Conservation (phyloP, 2,329 filamentous ascomycete species). For the Penicillium sp. region DNA sequence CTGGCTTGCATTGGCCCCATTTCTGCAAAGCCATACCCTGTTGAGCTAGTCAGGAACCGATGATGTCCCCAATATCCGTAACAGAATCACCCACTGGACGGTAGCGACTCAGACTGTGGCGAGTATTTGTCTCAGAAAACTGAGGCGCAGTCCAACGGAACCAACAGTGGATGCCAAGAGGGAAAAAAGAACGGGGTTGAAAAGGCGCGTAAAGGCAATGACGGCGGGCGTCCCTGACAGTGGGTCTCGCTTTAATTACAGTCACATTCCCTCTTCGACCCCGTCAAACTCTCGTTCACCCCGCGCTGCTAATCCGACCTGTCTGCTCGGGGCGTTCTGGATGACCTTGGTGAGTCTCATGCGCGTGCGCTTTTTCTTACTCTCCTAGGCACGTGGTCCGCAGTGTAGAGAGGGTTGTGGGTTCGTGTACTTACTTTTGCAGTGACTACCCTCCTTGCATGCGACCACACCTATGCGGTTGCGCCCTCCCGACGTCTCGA, state of each 20-base stretch:
- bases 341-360: background rate
- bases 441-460: constrained; percentile 15
- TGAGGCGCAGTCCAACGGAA: background rate
- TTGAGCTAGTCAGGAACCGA: background rate
- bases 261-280: constrained; percentile 4
- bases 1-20: constrained; percentile 1
- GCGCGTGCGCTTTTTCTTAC: background rate
- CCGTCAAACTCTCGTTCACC: constrained; percentile 5
- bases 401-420: constrained; percentile 4
- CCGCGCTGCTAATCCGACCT: background rate
- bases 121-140: background rate
- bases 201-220: background rate
- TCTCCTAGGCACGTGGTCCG: background rate
- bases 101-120: background rate
- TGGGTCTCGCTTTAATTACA: constrained; percentile 12
- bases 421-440: constrained; percentile 1
- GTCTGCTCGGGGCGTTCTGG: background rate
- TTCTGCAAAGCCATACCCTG: background rate
- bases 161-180: background rate
- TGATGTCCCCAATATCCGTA: background rate
- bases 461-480: constrained; percentile 5
- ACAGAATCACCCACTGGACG: background rate
- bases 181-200: background rate
- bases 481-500: background rate
- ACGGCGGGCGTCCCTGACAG: constrained; percentile 5